These are phyloP conservation scores for Talaromyces nanjingensis DNA, from an alignment of 495 filamentous ascomycete species.

Conservation along the genomic window DNA sequence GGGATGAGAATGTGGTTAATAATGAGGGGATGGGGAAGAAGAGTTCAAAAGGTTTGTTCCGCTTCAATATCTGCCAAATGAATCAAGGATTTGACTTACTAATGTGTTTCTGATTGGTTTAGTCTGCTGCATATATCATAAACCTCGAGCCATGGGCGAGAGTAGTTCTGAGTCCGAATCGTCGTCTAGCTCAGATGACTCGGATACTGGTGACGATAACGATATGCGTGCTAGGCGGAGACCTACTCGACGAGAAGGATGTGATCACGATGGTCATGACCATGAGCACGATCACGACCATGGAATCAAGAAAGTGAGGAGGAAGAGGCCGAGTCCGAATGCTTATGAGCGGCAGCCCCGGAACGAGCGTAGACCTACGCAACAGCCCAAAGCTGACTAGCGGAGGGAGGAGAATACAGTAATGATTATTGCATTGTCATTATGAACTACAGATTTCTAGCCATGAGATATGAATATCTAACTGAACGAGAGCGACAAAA, in stretches of 20 bases:
- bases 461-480: neutral
- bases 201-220: conserved; percentile 46
- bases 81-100: neutral
- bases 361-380: conserved; percentile 12
- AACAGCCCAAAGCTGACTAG: neutral
- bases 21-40: conserved; percentile 95
- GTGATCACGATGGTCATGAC: conserved; percentile 11
- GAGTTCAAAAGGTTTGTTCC: conserved; percentile 76
- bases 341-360: conserved; percentile 93
- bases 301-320: conserved; percentile 36
- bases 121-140: conserved; percentile 99
- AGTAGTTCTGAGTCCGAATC: conserved; percentile 69
- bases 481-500: neutral
- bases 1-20: conserved; percentile 90
- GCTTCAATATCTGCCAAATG: neutral
- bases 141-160: conserved; percentile 73
- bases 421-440: neutral
- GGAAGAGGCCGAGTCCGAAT: conserved; percentile 72
- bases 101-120: neutral
- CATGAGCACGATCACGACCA: conserved; percentile 32
- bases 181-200: conserved; percentile 55
- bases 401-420: neutral
- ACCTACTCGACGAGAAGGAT: conserved; percentile 13
- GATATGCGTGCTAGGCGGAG: conserved; percentile 16
- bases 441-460: neutral